phyloP scores from a whole-genome alignment of 768 basidiomycete genomes.

The Lactarius psammicola region DNA sequence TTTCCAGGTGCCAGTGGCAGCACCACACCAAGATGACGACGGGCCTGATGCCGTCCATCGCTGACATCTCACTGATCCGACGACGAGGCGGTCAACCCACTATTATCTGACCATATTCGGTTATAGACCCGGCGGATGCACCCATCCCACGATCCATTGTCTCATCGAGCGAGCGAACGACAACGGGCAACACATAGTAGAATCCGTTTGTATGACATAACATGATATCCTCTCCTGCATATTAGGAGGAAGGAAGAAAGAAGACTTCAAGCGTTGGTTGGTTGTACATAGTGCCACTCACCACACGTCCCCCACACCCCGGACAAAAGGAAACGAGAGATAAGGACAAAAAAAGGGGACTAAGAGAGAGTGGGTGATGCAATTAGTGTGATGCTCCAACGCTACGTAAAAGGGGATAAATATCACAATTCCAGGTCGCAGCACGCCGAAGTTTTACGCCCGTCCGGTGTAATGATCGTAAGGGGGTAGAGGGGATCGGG shows the following conservation, averaged over 20 bases:
- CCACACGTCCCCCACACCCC: background rate
- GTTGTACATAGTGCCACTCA: constrained; percentile 2
- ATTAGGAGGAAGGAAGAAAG: background rate
- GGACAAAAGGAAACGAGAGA: background rate
- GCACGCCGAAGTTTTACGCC: constrained; percentile 11
- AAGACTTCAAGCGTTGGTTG: background rate
- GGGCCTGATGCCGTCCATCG: background rate
- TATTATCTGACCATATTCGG: no score
- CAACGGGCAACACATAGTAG: background rate
- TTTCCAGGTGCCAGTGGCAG: background rate
- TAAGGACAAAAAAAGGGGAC: constrained; percentile 1
- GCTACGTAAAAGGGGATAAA: constrained; percentile 8
- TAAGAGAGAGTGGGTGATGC: background rate
- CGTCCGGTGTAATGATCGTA: background rate
- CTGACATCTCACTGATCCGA: background rate
- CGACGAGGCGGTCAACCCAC: background rate
- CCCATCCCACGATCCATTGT: background rate
- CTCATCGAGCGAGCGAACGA: background rate
- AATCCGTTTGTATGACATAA: background rate
- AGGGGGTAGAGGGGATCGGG: background rate
- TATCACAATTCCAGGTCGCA: constrained; percentile 9
- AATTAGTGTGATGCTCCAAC: constrained; percentile 15
- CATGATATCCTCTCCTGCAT: background rate
- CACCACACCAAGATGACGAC: background rate
- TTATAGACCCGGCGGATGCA: no score